Percentiles rank a stretch among this genome's conserved stretches.
Conservation (phyloP, 2,329 filamentous ascomycete species). For the Pseudovirgaria hyperparasitica region DNA sequence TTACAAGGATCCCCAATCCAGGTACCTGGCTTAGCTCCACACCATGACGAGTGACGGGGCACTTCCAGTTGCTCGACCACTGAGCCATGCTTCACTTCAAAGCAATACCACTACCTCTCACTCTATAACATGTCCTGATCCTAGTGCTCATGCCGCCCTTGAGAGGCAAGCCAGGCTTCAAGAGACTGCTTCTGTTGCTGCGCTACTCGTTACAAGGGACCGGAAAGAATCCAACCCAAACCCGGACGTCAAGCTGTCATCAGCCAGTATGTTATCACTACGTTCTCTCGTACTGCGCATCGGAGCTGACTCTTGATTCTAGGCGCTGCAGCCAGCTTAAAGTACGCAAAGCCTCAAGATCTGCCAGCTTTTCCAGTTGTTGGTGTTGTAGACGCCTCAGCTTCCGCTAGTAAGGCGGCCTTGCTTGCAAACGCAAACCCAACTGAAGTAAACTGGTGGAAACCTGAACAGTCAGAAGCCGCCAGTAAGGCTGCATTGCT, state of each 20-base stretch:
- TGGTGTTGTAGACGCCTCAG: slow-evolving; percentile 43
- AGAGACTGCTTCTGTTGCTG: slow-evolving; percentile 46
- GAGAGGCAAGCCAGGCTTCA: slow-evolving; percentile 27
- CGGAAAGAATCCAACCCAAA: slow-evolving; percentile 23
- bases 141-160: slow-evolving; percentile 32
- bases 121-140: slow-evolving; percentile 31
- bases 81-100: too few species aligned
- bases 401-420: slow-evolving; percentile 63
- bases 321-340: slow-evolving; percentile 51
- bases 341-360: slow-evolving; percentile 59
- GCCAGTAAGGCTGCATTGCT: slow-evolving; percentile 47
- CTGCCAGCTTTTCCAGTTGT: slow-evolving; percentile 62
- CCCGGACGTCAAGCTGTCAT: slow-evolving; percentile 42
- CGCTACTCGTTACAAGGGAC: slow-evolving; percentile 41
- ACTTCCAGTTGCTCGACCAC: too few species aligned
- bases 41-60: too few species aligned
- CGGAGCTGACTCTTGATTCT: slow-evolving; percentile 8
- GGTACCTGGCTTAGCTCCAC: too few species aligned
- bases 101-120: too few species aligned
- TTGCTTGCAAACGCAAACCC: slow-evolving; percentile 60
- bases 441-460: slow-evolving; percentile 53
- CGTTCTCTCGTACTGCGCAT: slow-evolving; percentile 1
- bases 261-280: slow-evolving; percentile 34
- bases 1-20: too few species aligned
- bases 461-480: slow-evolving; percentile 43